Conservation (phyloP, 2,329 filamentous ascomycete species). For the Dryadomyces quercivorus region DNA sequence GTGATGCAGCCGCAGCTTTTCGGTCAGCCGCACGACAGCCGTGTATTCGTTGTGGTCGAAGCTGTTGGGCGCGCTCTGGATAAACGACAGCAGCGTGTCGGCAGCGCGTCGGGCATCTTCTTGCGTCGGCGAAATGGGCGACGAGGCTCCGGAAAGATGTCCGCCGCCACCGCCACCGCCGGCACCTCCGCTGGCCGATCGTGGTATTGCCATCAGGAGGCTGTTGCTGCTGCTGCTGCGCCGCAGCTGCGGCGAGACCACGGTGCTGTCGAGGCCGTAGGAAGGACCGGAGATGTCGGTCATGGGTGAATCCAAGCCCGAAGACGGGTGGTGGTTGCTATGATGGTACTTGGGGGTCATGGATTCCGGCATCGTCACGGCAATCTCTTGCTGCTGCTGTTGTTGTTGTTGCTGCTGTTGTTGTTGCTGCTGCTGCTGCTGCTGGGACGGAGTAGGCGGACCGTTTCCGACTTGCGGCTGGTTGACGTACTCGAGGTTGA, state of each 20-base stretch:
- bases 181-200: constrained; percentile 1
- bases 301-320: constrained; percentile 38
- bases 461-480: constrained; percentile 20
- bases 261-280: constrained; percentile 26
- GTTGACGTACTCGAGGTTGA: constrained; percentile 48
- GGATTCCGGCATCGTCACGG: not conserved
- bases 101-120: constrained; percentile 78
- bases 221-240: constrained; percentile 40
- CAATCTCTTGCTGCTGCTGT: constrained; percentile 31
- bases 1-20: constrained; percentile 62
- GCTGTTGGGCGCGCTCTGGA: constrained; percentile 54
- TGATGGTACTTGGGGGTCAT: constrained; percentile 4
- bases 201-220: constrained; percentile 20
- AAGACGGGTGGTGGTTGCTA: constrained; percentile 30
- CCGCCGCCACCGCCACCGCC: constrained; percentile 13
- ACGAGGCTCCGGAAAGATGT: constrained; percentile 30
- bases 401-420: constrained; percentile 37
- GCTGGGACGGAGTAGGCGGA: constrained; percentile 22
- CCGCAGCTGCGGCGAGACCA: constrained; percentile 31
- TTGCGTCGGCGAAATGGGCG: constrained; percentile 58
- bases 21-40: constrained; percentile 68
- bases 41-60: constrained; percentile 69
- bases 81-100: constrained; percentile 70
- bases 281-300: constrained; percentile 29
- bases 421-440: constrained; percentile 16